Evolutionary conservation across 129 eudicot species (phyloP).

Genomic region (carrot (Daucus carota)): DNA sequence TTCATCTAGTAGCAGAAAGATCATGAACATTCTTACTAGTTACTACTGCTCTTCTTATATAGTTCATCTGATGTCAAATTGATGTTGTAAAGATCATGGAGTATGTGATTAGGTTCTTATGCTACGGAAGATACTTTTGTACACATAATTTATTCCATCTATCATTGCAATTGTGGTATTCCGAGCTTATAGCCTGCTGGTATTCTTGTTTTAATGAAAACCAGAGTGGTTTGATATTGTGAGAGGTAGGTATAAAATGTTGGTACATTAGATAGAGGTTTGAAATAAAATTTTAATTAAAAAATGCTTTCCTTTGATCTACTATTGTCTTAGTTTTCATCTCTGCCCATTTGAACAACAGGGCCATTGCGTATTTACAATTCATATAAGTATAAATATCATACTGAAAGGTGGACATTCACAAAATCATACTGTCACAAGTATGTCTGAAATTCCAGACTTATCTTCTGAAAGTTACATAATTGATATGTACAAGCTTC

Average conservation of each 20-base stretch:
- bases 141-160: no score
- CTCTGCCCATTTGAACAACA: not conserved
- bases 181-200: not conserved
- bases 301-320: not conserved
- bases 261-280: not conserved
- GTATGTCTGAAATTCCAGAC: no score
- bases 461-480: no score
- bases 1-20: not conserved
- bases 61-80: not conserved
- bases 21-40: not conserved
- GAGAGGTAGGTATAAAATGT: no score
- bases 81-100: no score
- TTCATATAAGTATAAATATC: no score
- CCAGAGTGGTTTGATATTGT: not conserved
- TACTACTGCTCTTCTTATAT: not conserved
- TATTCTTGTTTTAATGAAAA: not conserved
- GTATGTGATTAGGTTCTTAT: no score
- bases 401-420: no score
- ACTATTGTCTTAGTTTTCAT: not conserved
- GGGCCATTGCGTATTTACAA: no score
- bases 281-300: not conserved
- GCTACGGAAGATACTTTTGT: not conserved
- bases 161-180: not conserved
- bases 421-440: no score
- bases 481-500: no score